Evolutionary conservation across 2,329 filamentous ascomycete species (phyloP).

Genomic region (Penicillium sp.): DNA sequence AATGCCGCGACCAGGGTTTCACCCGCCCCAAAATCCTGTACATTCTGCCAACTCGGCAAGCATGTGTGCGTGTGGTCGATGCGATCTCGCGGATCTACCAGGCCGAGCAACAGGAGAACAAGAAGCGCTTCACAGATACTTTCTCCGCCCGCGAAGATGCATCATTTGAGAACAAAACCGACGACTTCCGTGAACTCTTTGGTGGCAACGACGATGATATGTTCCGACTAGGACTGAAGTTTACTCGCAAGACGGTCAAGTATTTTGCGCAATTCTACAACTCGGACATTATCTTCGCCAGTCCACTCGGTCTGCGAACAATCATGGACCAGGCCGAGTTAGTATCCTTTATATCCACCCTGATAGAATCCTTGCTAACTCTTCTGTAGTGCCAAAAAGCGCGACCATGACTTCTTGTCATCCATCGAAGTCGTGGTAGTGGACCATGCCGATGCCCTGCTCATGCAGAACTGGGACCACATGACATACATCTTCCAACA

Average conservation of each 20-base stretch:
- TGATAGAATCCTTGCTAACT: background rate
- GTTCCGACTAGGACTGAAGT: constrained; percentile 93
- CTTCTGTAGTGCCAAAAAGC: constrained; percentile 55
- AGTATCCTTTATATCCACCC: constrained; percentile 26
- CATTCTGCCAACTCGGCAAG: constrained; percentile 82
- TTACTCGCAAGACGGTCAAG: constrained; percentile 93
- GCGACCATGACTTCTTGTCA: constrained; percentile 85
- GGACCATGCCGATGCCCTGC: constrained; percentile 86
- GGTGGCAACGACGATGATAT: constrained; percentile 95
- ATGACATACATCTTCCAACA: constrained; percentile 88
- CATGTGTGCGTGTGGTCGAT: constrained; percentile 75
- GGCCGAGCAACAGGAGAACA: constrained; percentile 91
- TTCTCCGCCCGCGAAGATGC: constrained; percentile 69
- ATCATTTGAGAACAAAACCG: constrained; percentile 71
- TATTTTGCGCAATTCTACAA: constrained; percentile 95
- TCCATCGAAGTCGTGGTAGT: constrained; percentile 89
- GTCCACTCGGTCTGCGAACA: constrained; percentile 83
- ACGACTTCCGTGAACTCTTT: constrained; percentile 86
- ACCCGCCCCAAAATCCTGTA: constrained; percentile 91
- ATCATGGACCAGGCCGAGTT: constrained; percentile 78
- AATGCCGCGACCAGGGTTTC: constrained; percentile 90
- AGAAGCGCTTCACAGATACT: constrained; percentile 82
- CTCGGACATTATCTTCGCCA: constrained; percentile 91
- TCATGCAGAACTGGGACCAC: constrained; percentile 99
- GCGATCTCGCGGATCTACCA: constrained; percentile 72